Evolutionary conservation across 2,329 filamentous ascomycete genomes (phyloP), one percentile per base, ranked within the genome.

Genomic region (Dryadomyces sulphureus): DNA sequence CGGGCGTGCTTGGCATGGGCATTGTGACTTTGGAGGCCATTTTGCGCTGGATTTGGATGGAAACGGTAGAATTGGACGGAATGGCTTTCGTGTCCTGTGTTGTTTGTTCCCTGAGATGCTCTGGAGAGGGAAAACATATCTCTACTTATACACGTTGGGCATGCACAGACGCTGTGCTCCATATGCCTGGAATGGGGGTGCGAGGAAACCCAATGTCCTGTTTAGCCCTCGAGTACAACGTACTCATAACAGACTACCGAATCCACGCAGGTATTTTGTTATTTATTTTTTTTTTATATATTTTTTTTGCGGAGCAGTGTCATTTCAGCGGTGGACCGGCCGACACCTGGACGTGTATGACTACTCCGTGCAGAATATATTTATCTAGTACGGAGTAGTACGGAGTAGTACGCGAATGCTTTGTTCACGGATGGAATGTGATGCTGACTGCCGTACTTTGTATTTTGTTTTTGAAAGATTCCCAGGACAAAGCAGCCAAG

Each of bases 1-100:
- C 43, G 22, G 34, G 20, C 38, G 38, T 43, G 36, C 30, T 41
- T 19, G 47, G 47, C 42, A 48, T 45, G 9, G 22, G 8, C 14
- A 45, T 20, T 5, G 39, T 30, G 14, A 19, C 32, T 36, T 11
- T 25, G 2, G 40, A 42, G 22, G 2, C 40, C 40, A 42, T 42
- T 5, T 3, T 42, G 3, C 12, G 9, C 5, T 20, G 3, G 2
- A 20, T 38, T 20, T 21, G 9, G 9, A n/a, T 14, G 27, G 27
- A 14, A 32, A 32, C 4, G 11, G 11, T 9, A 14, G 27, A 32
- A 32, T 32, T 32, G 27, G 27, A 32, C 11, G 3, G 27, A 14
- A 32, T 7, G 11, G 11, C 7, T 9, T 32, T 32, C 7, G 27
- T 32, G 4, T 32, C 9, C 27, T 32, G 25, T 30, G 27, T 32